Evolutionary conservation across 768 basidiomycete genomes (phyloP).

Genomic region (Trametopsis cervina): DNA sequence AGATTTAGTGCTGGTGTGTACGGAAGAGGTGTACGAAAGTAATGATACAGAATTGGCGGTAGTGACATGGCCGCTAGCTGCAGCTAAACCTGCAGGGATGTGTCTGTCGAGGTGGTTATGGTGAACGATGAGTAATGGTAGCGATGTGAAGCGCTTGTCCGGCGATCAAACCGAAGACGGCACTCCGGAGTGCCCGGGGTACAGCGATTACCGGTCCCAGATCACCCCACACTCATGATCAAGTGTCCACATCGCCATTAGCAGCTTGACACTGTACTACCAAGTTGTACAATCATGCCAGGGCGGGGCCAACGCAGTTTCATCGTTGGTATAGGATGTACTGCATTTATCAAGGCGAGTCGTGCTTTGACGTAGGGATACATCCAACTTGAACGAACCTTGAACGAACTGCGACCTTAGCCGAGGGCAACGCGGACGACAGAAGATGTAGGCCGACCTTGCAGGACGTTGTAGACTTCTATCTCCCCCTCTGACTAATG

Average conservation of each 20-base stretch:
- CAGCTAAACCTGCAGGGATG: no score
- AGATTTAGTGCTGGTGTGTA: conserved; percentile 62
- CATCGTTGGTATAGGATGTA: conserved; percentile 68
- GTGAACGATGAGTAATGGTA: neutral
- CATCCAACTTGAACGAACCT: no score
- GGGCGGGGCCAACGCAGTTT: conserved; percentile 34
- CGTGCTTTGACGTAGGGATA: no score
- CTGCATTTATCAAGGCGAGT: conserved; percentile 76
- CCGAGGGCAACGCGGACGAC: conserved; percentile 60
- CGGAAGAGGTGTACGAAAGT: conserved; percentile 71
- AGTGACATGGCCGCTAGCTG: conserved; percentile 27
- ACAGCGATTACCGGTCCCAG: neutral
- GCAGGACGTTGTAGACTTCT: conserved; percentile 16
- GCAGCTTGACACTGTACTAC: neutral
- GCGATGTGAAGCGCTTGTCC: no score
- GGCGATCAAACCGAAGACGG: no score
- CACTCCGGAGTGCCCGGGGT: neutral
- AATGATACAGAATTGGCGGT: conserved; percentile 70
- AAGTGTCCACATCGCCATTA: neutral
- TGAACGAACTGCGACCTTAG: no score
- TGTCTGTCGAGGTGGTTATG: no score
- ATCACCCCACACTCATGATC: neutral
- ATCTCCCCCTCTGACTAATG: neutral
- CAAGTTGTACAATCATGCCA: conserved; percentile 12
- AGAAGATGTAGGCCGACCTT: conserved; percentile 46